A percentile compares a stretch with the other conserved stretches of the same genome.
Evolutionary conservation across 768 basidiomycete genomes (phyloP).

Genomic region (Gymnopilus dilepis): DNA sequence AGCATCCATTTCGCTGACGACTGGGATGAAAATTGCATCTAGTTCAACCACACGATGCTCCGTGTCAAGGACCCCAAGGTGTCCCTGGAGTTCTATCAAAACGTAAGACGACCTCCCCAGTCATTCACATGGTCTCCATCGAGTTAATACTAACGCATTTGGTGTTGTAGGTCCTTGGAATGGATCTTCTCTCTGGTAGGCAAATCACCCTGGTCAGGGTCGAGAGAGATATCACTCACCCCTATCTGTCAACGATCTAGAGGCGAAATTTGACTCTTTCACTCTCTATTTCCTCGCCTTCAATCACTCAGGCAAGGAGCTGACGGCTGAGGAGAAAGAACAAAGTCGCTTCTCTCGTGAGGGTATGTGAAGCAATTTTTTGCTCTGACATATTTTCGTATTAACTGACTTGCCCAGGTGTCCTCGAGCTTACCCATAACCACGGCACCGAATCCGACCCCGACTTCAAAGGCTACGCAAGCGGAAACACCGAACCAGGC

Average conservation of each 20-base stretch:
- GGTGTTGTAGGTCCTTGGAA: slow-evolving; percentile 60
- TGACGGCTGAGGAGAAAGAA: slow-evolving; percentile 58
- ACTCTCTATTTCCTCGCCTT: slow-evolving; percentile 89
- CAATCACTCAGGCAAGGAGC: slow-evolving; percentile 58
- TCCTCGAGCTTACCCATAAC: slow-evolving; percentile 88
- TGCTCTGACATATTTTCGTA: not conserved
- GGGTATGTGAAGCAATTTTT: slow-evolving; percentile 46
- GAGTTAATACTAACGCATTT: not conserved
- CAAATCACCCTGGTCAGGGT: not conserved
- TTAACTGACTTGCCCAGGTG: slow-evolving; percentile 44
- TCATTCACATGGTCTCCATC: not conserved
- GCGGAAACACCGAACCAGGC: slow-evolving; percentile 85
- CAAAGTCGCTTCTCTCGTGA: slow-evolving; percentile 62
- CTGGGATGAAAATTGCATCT: not conserved
- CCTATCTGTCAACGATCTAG: slow-evolving; percentile 38
- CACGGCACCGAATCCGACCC: slow-evolving; percentile 87
- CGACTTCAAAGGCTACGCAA: slow-evolving; percentile 81
- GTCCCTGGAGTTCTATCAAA: slow-evolving; percentile 81
- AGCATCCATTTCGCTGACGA: not conserved
- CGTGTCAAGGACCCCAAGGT: slow-evolving; percentile 86
- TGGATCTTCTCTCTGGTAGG: slow-evolving; percentile 71
- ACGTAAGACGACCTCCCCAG: slow-evolving; percentile 44
- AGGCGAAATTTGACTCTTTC: slow-evolving; percentile 61
- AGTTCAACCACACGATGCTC: slow-evolving; percentile 91
- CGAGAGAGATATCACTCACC: not conserved